A percentile compares a stretch with the other conserved stretches of the same genome.
Evolutionary conservation across 495 filamentous ascomycete species (phyloP).

Genomic region (Astrocystis sublimbata): DNA sequence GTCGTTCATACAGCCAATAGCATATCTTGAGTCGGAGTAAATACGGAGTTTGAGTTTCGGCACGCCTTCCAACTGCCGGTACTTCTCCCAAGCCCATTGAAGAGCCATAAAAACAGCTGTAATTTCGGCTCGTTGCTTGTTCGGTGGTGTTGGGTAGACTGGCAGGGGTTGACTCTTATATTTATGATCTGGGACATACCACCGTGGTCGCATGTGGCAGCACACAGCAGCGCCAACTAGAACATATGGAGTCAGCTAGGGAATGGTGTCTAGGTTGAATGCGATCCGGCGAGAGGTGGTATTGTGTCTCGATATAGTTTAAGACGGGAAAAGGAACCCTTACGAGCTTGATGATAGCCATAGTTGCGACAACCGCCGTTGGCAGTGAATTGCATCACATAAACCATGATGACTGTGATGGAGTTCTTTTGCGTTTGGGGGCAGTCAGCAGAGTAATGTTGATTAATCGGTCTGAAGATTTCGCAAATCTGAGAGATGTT

Average conservation of each 20-base stretch:
- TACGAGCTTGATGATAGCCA: constrained; percentile 23
- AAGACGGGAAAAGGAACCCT: neutral
- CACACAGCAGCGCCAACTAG: constrained; percentile 39
- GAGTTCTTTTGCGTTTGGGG: neutral
- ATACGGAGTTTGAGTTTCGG: constrained; percentile 24
- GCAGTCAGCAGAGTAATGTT: neutral
- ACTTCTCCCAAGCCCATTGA: constrained; percentile 34
- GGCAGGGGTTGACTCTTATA: neutral
- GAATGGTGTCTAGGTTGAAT: neutral
- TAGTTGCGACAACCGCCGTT: constrained; percentile 45
- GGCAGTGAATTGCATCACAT: constrained; percentile 41
- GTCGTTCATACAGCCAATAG: constrained; percentile 28
- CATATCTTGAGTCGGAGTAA: constrained; percentile 37
- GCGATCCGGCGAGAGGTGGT: neutral
- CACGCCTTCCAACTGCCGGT: constrained; percentile 14
- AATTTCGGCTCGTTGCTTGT: constrained; percentile 45
- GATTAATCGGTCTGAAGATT: too few relatives aligned
- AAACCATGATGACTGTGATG: constrained; percentile 30
- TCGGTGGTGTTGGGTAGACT: constrained; percentile 31
- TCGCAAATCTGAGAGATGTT: too few relatives aligned
- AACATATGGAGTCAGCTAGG: neutral
- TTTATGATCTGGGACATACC: neutral
- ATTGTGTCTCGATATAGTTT: neutral
- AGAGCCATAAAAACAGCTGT: constrained; percentile 42
- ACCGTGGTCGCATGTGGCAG: constrained; percentile 22